Percentiles rank a stretch among this genome's conserved stretches.
These are phyloP conservation scores for Pistacia integerrima DNA, from an alignment of 345 rosid species.

Conservation along the genomic window DNA sequence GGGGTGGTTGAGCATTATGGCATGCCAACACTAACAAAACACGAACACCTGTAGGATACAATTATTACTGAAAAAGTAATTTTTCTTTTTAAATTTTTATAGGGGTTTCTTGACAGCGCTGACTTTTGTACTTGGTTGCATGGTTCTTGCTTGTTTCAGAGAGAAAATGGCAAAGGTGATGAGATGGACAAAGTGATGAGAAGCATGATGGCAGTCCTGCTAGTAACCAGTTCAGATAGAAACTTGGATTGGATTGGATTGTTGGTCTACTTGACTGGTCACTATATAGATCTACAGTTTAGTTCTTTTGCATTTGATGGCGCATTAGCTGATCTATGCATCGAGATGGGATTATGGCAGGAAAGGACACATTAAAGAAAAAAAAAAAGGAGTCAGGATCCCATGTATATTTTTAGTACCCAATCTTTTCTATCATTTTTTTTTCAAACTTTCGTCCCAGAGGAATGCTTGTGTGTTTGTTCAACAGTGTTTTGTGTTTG, in stretches of 20 bases:
- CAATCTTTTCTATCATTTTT: conserved; percentile 10
- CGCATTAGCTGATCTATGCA: neutral
- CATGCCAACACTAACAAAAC: too few species aligned
- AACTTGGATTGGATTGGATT: conserved; percentile 17
- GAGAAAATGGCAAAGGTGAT: conserved; percentile 90
- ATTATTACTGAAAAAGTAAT: neutral
- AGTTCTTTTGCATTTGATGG: conserved; percentile 13
- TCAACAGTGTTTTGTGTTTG: conserved; percentile 30
- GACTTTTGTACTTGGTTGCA: conserved; percentile 4
- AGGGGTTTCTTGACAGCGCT: neutral
- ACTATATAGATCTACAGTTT: conserved; percentile 16
- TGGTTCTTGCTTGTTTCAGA: conserved; percentile 49
- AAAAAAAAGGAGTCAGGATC: conserved; percentile 18
- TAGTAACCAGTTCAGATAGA: conserved; percentile 14
- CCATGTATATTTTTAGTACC: conserved; percentile 30
- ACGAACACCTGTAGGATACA: neutral
- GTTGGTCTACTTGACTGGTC: conserved; percentile 9
- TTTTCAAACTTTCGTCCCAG: neutral
- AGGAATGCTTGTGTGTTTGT: conserved; percentile 30
- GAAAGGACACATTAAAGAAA: neutral
- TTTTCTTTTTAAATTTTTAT: neutral
- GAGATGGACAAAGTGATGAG: neutral
- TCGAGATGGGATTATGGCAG: conserved; percentile 1
- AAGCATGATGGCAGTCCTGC: neutral
- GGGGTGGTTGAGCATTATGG: neutral